Evolutionary conservation across 1,284 basidiomycete species (phyloP).

Genomic region (Naganishia cerealis): DNA sequence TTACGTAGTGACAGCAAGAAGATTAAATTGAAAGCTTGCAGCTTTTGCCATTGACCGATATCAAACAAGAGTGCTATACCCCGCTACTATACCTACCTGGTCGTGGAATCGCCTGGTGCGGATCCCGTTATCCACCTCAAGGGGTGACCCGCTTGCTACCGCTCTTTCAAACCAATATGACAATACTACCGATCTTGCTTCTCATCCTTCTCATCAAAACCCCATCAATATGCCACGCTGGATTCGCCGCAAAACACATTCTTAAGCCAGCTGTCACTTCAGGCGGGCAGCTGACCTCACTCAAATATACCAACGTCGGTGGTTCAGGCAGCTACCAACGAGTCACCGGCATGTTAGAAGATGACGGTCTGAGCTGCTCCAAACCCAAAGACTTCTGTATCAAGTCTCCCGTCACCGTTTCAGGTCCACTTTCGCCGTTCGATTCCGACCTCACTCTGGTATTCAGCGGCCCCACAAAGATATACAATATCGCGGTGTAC

Average conservation of each 20-base stretch:
- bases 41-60: no score
- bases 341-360: not conserved
- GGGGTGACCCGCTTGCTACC: no score
- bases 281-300: not conserved
- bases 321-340: not conserved
- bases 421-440: not conserved
- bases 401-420: not conserved
- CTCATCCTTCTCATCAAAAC: not conserved
- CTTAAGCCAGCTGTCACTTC: not conserved
- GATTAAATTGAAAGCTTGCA: no score
- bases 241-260: not conserved
- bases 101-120: not conserved
- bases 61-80: no score
- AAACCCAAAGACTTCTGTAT: not conserved
- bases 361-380: not conserved
- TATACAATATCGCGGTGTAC: not conserved
- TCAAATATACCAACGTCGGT: slow-evolving; percentile 4
- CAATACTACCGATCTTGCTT: not conserved
- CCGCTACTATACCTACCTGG: no score
- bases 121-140: not conserved
- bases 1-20: no score
- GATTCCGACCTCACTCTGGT: not conserved
- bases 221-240: not conserved
- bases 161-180: not conserved
- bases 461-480: not conserved